phyloP scores from a whole-genome alignment of 441 rosid genomes.

The Gossypium davidsonii region DNA sequence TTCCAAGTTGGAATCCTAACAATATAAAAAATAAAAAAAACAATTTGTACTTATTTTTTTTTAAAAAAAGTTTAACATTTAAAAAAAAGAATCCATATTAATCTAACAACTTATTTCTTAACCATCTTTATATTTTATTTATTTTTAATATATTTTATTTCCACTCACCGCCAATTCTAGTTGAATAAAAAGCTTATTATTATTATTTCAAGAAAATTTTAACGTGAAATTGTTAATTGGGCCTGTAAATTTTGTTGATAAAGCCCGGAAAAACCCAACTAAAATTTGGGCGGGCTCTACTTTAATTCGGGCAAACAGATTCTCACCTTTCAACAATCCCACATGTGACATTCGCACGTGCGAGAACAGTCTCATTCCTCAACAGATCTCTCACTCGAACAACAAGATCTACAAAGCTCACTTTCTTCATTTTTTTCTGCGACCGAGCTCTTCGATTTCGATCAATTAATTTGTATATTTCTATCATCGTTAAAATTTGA shows the following conservation, averaged over 20 bases:
- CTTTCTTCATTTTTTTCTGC: neutral
- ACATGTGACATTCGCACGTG: conserved; percentile 2
- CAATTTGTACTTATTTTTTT: neutral
- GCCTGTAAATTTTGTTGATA: neutral
- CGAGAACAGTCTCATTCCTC: neutral
- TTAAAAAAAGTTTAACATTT: neutral
- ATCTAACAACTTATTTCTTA: too few relatives aligned
- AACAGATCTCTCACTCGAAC: conserved; percentile 6
- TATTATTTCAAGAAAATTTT: neutral
- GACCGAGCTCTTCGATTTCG: neutral
- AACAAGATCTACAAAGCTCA: neutral
- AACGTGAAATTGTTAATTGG: neutral
- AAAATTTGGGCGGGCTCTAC: neutral
- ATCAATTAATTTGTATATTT: neutral
- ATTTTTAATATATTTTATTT: neutral
- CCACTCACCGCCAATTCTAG: too few relatives aligned
- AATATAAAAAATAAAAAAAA: too few relatives aligned
- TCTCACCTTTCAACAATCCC: neutral
- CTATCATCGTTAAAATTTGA: neutral
- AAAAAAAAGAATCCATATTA: neutral
- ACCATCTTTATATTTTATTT: neutral
- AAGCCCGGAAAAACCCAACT: neutral
- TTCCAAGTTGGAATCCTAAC: too few relatives aligned
- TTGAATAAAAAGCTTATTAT: neutral
- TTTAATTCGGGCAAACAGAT: neutral